A percentile compares a stretch with the other conserved stretches of the same genome.
These are phyloP conservation scores for Bruguiera parviflora DNA, from an alignment of 345 rosid genomes.

Conservation along the genomic window DNA sequence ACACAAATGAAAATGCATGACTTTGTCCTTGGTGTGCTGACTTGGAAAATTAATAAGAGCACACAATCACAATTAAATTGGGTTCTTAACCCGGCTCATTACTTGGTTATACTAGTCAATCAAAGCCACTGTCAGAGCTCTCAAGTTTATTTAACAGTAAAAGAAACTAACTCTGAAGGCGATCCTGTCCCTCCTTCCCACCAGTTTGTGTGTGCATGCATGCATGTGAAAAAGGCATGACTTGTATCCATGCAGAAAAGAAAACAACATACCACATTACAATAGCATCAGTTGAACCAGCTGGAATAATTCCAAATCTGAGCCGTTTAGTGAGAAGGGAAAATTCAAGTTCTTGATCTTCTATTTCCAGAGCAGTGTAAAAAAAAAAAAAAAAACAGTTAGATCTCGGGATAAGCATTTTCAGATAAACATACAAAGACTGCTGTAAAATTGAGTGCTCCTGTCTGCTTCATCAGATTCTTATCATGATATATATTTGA, in stretches of 20 bases:
- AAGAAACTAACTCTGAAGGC: not conserved
- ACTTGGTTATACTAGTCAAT: not conserved
- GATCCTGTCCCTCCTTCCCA: not conserved
- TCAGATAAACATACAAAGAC: not conserved
- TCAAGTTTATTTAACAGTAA: not conserved
- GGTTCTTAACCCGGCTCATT: not conserved
- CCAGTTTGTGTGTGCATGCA: not conserved
- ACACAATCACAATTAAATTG: too few species aligned
- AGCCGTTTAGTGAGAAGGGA: constrained; percentile 42
- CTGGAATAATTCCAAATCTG: constrained; percentile 83
- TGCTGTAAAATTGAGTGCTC: not conserved
- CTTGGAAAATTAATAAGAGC: too few species aligned
- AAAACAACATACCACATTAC: constrained; percentile 60
- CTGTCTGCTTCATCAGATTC: not conserved
- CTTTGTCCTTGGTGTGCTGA: too few species aligned
- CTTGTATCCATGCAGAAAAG: not conserved
- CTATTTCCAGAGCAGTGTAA: constrained; percentile 21
- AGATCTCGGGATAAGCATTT: constrained; percentile 7
- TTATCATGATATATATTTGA: constrained; percentile 1
- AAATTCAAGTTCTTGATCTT: constrained; percentile 45
- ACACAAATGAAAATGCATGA: too few species aligned
- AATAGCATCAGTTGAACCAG: constrained; percentile 93
- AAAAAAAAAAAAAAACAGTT: constrained; percentile 6
- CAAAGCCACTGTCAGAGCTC: not conserved
- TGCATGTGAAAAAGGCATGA: not conserved